Evolutionary conservation across 257 asterid species (phyloP).

Genomic region (Asclepias syriaca): DNA sequence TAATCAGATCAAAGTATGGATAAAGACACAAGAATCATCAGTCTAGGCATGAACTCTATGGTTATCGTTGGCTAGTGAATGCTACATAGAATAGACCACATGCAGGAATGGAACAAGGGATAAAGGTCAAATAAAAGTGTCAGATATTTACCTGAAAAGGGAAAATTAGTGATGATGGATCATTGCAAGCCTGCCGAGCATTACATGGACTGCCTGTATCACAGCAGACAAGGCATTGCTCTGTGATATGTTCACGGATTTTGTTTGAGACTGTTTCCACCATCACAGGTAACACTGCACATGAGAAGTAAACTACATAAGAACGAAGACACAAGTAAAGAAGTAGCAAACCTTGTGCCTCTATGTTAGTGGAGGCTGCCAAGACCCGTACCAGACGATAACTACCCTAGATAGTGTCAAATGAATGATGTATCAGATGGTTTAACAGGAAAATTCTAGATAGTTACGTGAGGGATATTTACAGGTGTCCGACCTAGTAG

Average conservation of each 20-base stretch:
- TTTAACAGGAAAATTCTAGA: not conserved
- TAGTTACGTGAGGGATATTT: not conserved
- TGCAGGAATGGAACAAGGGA: not conserved
- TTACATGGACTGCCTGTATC: slow-evolving; percentile 77
- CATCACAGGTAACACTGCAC: slow-evolving; percentile 81
- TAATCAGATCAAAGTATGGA: not conserved
- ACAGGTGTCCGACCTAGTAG: not conserved
- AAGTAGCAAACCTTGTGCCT: not conserved
- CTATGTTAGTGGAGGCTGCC: too few species aligned
- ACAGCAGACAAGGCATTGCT: slow-evolving; percentile 91
- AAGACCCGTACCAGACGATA: not conserved
- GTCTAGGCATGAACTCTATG: not conserved
- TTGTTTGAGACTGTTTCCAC: slow-evolving; percentile 69
- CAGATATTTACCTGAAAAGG: slow-evolving; percentile 75
- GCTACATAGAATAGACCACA: not conserved
- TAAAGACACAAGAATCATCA: not conserved
- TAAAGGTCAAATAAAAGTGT: slow-evolving; percentile 2
- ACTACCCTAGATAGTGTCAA: not conserved
- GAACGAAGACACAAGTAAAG: not conserved
- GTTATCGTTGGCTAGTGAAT: not conserved
- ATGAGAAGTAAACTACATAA: slow-evolving; percentile 15
- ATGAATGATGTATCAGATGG: not conserved
- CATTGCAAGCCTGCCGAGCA: slow-evolving; percentile 75
- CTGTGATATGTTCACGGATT: slow-evolving; percentile 71
- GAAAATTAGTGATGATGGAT: slow-evolving; percentile 75